Conservation (phyloP, 176 grass and related monocot genomes). For the Avena insularis region DNA sequence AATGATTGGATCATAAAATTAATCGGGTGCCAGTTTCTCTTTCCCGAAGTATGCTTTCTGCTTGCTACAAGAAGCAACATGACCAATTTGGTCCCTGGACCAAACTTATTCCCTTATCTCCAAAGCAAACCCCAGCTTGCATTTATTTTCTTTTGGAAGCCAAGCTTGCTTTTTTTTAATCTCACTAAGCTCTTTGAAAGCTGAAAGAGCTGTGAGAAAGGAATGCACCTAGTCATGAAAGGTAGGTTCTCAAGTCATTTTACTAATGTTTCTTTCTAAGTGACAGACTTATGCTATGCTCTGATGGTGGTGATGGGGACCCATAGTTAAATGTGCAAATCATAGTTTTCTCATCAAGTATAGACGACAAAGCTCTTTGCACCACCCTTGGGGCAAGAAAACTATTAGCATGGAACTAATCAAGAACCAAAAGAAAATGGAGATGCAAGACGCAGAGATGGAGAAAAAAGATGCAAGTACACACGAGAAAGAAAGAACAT, state of each 20-base stretch:
- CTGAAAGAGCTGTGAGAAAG: slow-evolving; percentile 75
- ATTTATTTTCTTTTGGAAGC: slow-evolving; percentile 38
- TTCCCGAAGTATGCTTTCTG: slow-evolving; percentile 51
- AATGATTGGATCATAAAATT: slow-evolving; percentile 71
- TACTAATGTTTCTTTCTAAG: slow-evolving; percentile 68
- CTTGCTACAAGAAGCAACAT: slow-evolving; percentile 71
- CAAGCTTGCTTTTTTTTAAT: slow-evolving; percentile 46
- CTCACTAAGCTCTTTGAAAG: slow-evolving; percentile 65
- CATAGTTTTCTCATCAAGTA: slow-evolving; percentile 55
- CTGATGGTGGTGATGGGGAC: slow-evolving; percentile 64
- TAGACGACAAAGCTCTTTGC: slow-evolving; percentile 57
- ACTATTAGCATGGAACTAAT: slow-evolving; percentile 51
- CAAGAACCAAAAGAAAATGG: slow-evolving; percentile 46
- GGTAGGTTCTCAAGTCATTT: slow-evolving; percentile 71
- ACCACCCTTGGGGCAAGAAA: slow-evolving; percentile 58
- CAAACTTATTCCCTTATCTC: slow-evolving; percentile 83
- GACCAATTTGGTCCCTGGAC: slow-evolving; percentile 38
- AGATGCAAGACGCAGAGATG: slow-evolving; percentile 45
- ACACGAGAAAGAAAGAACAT: slow-evolving; percentile 47
- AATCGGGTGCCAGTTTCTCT: slow-evolving; percentile 47
- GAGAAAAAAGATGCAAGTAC: slow-evolving; percentile 49
- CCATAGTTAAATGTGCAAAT: slow-evolving; percentile 65
- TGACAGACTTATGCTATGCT: slow-evolving; percentile 86
- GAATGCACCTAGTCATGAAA: slow-evolving; percentile 62
- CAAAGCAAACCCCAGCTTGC: slow-evolving; percentile 44